Percentiles rank a stretch among this genome's conserved stretches.
Conservation (phyloP, 257 asterid species). For the Solanum sitiens region DNA sequence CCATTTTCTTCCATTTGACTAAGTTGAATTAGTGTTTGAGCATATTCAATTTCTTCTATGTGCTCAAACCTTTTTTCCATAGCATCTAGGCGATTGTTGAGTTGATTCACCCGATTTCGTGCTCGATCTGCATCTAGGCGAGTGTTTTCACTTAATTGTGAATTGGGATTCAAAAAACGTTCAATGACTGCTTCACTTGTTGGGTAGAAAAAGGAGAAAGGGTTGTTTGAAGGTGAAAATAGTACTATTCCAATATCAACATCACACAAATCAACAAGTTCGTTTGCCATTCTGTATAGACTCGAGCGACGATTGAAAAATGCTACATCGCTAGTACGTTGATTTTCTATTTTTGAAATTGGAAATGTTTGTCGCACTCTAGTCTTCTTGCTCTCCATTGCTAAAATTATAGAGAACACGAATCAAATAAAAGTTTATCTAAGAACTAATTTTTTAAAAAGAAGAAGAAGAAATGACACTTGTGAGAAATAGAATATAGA, state of each 20-base stretch:
- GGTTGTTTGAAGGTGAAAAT: too few relatives aligned
- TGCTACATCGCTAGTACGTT: constrained; percentile 5
- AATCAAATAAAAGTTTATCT: neutral
- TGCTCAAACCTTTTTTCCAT: neutral
- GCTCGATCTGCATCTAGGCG: neutral
- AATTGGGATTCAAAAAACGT: too few relatives aligned
- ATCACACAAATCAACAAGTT: neutral
- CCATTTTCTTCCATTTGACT: too few relatives aligned
- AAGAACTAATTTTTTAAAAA: too few relatives aligned
- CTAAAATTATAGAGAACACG: neutral
- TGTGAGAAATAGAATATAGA: too few relatives aligned
- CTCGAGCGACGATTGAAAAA: constrained; percentile 21
- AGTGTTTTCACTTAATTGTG: neutral
- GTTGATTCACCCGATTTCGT: too few relatives aligned
- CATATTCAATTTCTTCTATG: too few relatives aligned
- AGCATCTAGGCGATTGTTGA: too few relatives aligned
- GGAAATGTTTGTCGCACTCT: constrained; percentile 21
- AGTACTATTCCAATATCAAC: constrained; percentile 7
- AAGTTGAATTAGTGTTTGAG: too few relatives aligned
- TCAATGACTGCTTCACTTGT: too few relatives aligned
- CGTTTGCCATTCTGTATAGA: constrained; percentile 20
- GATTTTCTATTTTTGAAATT: constrained; percentile 5
- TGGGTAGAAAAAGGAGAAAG: too few relatives aligned
- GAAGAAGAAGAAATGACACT: neutral
- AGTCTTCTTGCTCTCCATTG: constrained; percentile 6